phyloP scores from a whole-genome alignment of 2,329 filamentous ascomycete species.

The Arthrobotrys megalospora region DNA sequence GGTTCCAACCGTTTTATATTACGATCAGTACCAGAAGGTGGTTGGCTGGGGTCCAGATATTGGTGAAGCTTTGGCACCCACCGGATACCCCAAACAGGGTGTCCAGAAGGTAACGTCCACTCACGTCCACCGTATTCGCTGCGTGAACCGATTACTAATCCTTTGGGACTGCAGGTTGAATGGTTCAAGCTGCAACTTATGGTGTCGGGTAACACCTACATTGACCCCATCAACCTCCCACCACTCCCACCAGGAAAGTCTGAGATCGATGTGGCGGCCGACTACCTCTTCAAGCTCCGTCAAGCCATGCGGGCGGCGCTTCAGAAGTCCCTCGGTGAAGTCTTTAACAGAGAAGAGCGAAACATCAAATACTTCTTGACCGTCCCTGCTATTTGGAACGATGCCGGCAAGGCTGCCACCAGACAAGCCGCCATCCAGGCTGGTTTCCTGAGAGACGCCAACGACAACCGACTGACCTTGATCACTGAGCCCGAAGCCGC shows the following conservation, averaged over 20 bases:
- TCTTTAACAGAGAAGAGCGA: conserved; percentile 97
- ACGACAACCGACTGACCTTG: conserved; percentile 94
- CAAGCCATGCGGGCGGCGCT: conserved; percentile 96
- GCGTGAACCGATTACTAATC: conserved; percentile 17
- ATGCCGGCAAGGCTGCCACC: conserved; percentile 96
- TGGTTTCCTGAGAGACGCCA: conserved; percentile 95
- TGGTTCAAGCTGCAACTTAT: conserved; percentile 99
- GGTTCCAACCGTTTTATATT: conserved; percentile 99
- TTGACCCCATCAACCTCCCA: conserved; percentile 98
- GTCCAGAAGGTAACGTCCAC: conserved; percentile 81
- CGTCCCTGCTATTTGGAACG: conserved; percentile 99
- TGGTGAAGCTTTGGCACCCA: conserved; percentile 93
- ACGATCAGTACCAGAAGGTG: conserved; percentile 99
- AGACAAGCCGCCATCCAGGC: conserved; percentile 96
- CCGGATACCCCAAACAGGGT: conserved; percentile 95
- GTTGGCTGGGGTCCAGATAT: conserved; percentile 99
- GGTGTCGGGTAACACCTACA: conserved; percentile 98
- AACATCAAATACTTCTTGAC: conserved; percentile 98
- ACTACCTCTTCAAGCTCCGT: conserved; percentile 97
- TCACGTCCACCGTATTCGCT: not conserved
- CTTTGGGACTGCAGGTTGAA: conserved; percentile 72
- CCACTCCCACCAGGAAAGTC: conserved; percentile 97
- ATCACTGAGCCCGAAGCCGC: conserved; percentile 97
- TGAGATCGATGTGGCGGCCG: conserved; percentile 98
- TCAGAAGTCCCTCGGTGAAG: conserved; percentile 95